Percentiles rank a stretch among this genome's conserved stretches.
phyloP scores from a whole-genome alignment of 2,329 filamentous ascomycete genomes.

The Bipolaris bicolor region DNA sequence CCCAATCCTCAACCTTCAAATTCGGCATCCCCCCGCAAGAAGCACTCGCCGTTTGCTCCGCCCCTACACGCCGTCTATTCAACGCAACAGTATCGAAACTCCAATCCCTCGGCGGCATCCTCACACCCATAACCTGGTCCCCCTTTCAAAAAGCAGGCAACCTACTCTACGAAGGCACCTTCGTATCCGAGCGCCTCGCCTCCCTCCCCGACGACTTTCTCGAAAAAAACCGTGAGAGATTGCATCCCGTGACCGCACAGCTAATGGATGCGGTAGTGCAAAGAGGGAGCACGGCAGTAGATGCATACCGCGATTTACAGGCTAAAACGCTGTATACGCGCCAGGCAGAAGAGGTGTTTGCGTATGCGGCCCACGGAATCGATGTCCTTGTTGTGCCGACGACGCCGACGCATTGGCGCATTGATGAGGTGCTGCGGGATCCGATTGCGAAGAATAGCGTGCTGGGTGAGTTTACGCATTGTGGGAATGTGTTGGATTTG shows the following conservation, averaged over 20 bases:
- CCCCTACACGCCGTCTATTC: conserved; percentile 47
- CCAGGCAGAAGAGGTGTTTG: conserved; percentile 40
- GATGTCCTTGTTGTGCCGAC: conserved; percentile 60
- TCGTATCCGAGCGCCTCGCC: conserved; percentile 63
- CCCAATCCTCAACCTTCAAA: conserved; percentile 51
- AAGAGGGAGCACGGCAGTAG: conserved; percentile 38
- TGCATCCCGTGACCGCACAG: conserved; percentile 58
- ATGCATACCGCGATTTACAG: conserved; percentile 44
- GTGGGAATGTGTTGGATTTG: conserved; percentile 66
- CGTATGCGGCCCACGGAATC: conserved; percentile 33
- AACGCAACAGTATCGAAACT: conserved; percentile 37
- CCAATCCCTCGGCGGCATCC: conserved; percentile 36
- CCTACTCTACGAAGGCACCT: conserved; percentile 63
- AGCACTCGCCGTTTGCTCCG: conserved; percentile 53
- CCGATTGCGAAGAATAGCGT: conserved; percentile 62
- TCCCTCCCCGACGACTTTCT: conserved; percentile 42
- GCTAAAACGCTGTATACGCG: conserved; percentile 40
- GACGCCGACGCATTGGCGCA: conserved; percentile 55
- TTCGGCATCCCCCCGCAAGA: conserved; percentile 57
- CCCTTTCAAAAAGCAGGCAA: conserved; percentile 60
- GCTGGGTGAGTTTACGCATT: conserved; percentile 60
- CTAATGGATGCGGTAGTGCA: conserved; percentile 46
- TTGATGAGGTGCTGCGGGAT: conserved; percentile 58
- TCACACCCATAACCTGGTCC: conserved; percentile 42
- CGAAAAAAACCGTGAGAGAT: conserved; percentile 40